Evolutionary conservation across 2,329 filamentous ascomycete species (phyloP), one percentile per base, ranked within the genome.

Genomic region (Nakataea oryzae): DNA sequence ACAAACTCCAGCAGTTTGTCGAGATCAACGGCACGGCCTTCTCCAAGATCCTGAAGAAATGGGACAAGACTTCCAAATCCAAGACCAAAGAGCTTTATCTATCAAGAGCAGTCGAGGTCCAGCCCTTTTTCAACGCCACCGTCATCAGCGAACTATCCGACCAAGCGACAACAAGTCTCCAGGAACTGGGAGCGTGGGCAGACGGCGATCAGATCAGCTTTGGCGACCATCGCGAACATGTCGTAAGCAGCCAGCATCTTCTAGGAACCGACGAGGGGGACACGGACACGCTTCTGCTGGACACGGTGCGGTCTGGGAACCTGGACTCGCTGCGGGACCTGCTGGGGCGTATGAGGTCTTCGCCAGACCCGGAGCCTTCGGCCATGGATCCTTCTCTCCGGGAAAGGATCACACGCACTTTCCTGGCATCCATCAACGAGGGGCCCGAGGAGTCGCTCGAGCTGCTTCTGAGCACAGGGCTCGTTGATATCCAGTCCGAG

Each of bases 1-100:
- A 96, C 78, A 99, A 99, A 76, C 84, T 99, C 21, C 92, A 97
- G 79, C 95, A 97, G 79, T 99, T 97, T 75, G 92, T 99, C 66
- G 93, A 97, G 74, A 90, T 97, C 72, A 99, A 99, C 72, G 93
- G 95, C 70, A 97, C 91, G 1, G 95, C 93, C 21, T 97, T 97
- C 74, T 97, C 93, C 30, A 99, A 99, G 75, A 99, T 99, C 64
- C 79, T 99, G 66, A 99, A 99, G 78, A 99, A 99, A 84, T 99
- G 95, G 95, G 95, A 99, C 77, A 99, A 99, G 83, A 97, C 93
- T 1, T 97, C 93, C 68, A 99, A 97, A 82, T 97, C 93, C 60
- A 93, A 93, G 74, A 97, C 95, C 64, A 99, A 99, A 75, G 95
- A 97, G 76, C 84, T 97, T 54, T 99, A 97, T 72, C 86, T 99